Percentiles rank a stretch among this genome's conserved stretches.
phyloP scores from a whole-genome alignment of 2,329 filamentous ascomycete genomes.

The Clarireedia paspali region DNA sequence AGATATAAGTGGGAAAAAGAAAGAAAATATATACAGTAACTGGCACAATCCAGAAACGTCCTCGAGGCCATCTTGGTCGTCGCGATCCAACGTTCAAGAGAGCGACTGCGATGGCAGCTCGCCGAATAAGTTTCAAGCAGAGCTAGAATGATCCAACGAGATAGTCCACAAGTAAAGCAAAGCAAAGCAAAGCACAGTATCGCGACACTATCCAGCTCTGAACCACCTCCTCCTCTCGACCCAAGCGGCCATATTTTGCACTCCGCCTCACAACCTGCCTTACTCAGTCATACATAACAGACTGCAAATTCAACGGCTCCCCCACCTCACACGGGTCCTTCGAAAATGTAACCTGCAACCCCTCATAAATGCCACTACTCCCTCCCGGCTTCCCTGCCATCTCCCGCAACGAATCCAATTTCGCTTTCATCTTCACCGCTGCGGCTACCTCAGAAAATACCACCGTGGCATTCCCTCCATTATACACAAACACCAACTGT shows the following conservation, averaged over 20 bases:
- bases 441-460: conserved; percentile 24
- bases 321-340: conserved; percentile 12
- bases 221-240: not conserved
- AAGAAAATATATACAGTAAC: too few relatives aligned
- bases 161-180: too few relatives aligned
- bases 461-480: conserved; percentile 28
- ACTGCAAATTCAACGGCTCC: conserved; percentile 3
- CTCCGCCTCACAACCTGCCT: not conserved
- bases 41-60: too few relatives aligned
- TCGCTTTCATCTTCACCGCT: conserved; percentile 23
- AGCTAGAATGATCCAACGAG: too few relatives aligned
- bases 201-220: not conserved
- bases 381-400: not conserved
- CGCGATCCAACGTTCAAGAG: not conserved
- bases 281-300: conserved; percentile 2
- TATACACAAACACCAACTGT: conserved; percentile 23
- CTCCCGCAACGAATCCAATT: conserved; percentile 17
- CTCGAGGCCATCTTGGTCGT: not conserved
- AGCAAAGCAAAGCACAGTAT: too few relatives aligned
- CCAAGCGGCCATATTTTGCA: not conserved
- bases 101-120: not conserved
- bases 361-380: not conserved
- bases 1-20: too few relatives aligned
- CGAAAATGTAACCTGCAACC: conserved; percentile 7
- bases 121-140: too few relatives aligned